Evolutionary conservation across 805 yeast genomes (phyloP).

Genomic region (Candida methanosorbosa): DNA sequence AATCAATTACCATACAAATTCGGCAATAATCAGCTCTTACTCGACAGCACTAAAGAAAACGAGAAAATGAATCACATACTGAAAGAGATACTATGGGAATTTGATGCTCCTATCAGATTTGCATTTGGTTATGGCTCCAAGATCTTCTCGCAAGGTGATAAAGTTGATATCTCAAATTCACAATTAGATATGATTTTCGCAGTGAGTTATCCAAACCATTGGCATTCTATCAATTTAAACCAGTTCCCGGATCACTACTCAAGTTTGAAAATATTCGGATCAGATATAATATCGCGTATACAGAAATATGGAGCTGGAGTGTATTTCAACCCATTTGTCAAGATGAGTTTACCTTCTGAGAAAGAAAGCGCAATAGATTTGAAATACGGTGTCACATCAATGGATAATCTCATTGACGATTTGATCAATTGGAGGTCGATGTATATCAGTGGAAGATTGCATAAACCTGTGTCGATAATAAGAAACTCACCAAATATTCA

Average conservation of each 20-base stretch:
- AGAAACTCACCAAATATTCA: slow-evolving; percentile 55
- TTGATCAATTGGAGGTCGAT: slow-evolving; percentile 77
- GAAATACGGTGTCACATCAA: slow-evolving; percentile 82
- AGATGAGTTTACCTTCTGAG: slow-evolving; percentile 36
- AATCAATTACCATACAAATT: slow-evolving; percentile 46
- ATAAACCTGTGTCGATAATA: slow-evolving; percentile 81
- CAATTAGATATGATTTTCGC: slow-evolving; percentile 85
- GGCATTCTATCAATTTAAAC: slow-evolving; percentile 67
- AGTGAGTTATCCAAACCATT: slow-evolving; percentile 63
- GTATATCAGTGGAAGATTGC: slow-evolving; percentile 87
- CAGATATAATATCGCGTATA: slow-evolving; percentile 44
- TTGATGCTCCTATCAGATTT: slow-evolving; percentile 64
- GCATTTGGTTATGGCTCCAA: slow-evolving; percentile 96
- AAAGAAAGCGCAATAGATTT: slow-evolving; percentile 24
- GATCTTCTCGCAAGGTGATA: slow-evolving; percentile 65
- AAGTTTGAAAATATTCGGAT: slow-evolving; percentile 48
- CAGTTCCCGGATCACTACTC: slow-evolving; percentile 77
- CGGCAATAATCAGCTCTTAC: slow-evolving; percentile 50
- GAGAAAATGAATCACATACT: slow-evolving; percentile 34
- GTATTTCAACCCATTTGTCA: slow-evolving; percentile 86
- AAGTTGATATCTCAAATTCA: slow-evolving; percentile 31
- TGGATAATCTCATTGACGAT: slow-evolving; percentile 53
- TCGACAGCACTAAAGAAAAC: slow-evolving; percentile 28
- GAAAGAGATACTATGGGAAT: slow-evolving; percentile 40
- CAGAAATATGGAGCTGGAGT: slow-evolving; percentile 82